These are phyloP conservation scores for Neoascochyta sp. DNA, from an alignment of 2,329 filamentous ascomycete species.

Conservation along the genomic window DNA sequence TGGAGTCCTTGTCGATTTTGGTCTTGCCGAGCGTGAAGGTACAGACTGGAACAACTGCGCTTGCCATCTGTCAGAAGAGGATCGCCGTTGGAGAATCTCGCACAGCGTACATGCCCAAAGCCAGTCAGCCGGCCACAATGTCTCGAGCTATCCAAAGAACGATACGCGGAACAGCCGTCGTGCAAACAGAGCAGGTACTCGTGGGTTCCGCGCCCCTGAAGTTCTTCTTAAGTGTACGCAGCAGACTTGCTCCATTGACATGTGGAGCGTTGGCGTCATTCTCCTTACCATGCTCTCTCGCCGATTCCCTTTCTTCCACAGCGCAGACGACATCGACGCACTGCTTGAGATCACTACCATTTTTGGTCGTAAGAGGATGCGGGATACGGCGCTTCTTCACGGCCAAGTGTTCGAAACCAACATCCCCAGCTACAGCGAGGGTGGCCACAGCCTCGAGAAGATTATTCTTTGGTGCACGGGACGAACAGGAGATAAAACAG, in stretches of 20 bases:
- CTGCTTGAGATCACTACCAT: conserved; percentile 97
- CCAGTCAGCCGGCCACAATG: conserved; percentile 36
- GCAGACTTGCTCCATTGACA: conserved; percentile 86
- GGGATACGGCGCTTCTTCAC: conserved; percentile 73
- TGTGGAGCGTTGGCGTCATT: conserved; percentile 97
- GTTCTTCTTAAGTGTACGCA: conserved; percentile 96
- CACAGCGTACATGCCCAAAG: conserved; percentile 60
- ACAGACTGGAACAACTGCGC: conserved; percentile 74
- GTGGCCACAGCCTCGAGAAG: conserved; percentile 84
- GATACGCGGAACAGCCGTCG: conserved; percentile 83
- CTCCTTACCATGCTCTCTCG: conserved; percentile 88
- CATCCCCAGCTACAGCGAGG: conserved; percentile 82
- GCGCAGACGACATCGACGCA: conserved; percentile 94
- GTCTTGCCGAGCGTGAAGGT: conserved; percentile 75
- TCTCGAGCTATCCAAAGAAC: conserved; percentile 76
- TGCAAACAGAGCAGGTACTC: conserved; percentile 89
- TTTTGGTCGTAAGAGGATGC: conserved; percentile 84
- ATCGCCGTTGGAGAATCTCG: conserved; percentile 57
- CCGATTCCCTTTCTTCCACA: conserved; percentile 98
- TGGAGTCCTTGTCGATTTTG: conserved; percentile 97
- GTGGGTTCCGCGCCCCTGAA: conserved; percentile 93
- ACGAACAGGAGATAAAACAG: conserved; percentile 56
- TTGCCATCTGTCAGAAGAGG: conserved; percentile 65
- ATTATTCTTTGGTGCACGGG: conserved; percentile 94
- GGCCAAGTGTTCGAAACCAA: conserved; percentile 90